Percentiles rank a stretch among this genome's conserved stretches.
These are phyloP conservation scores for Aspergillus persii DNA, from an alignment of 2,329 filamentous ascomycete species.

Conservation along the genomic window DNA sequence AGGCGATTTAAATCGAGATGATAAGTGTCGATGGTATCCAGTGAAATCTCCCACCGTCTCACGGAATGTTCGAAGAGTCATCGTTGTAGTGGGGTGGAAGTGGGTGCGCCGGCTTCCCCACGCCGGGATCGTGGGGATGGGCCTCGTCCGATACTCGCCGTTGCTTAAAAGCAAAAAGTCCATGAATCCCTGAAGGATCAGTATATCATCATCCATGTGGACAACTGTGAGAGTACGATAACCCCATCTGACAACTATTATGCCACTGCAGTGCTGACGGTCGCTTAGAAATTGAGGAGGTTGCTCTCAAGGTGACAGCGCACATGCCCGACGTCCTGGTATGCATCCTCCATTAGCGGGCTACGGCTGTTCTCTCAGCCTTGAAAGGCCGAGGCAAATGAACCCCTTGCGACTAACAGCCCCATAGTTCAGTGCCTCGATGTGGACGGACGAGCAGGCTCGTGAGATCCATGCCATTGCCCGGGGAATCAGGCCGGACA, in stretches of 20 bases:
- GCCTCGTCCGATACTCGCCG: conserved; percentile 6
- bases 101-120: conserved; percentile 17
- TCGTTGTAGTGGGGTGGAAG: conserved; percentile 4
- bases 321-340: conserved; percentile 56
- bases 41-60: not conserved
- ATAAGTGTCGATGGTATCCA: not conserved
- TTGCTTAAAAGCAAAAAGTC: not conserved
- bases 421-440: conserved; percentile 59
- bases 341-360: conserved; percentile 12
- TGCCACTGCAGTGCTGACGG: conserved; percentile 1
- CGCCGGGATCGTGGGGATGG: conserved; percentile 14
- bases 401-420: conserved; percentile 5
- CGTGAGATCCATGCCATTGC: conserved; percentile 39
- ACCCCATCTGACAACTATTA: not conserved
- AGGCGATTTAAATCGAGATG: not conserved
- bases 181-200: conserved; percentile 54
- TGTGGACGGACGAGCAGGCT: conserved; percentile 51
- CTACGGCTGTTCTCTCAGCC: not conserved
- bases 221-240: conserved; percentile 59
- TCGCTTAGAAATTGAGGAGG: conserved; percentile 49
- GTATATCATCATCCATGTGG: conserved; percentile 63
- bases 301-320: conserved; percentile 53
- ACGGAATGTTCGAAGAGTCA: not conserved
- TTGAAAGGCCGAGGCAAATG: conserved; percentile 41
- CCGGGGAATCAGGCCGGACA: conserved; percentile 35